These are phyloP conservation scores for Hemerocallis citrina DNA, from an alignment of 106 monocot genomes.

Conservation along the genomic window DNA sequence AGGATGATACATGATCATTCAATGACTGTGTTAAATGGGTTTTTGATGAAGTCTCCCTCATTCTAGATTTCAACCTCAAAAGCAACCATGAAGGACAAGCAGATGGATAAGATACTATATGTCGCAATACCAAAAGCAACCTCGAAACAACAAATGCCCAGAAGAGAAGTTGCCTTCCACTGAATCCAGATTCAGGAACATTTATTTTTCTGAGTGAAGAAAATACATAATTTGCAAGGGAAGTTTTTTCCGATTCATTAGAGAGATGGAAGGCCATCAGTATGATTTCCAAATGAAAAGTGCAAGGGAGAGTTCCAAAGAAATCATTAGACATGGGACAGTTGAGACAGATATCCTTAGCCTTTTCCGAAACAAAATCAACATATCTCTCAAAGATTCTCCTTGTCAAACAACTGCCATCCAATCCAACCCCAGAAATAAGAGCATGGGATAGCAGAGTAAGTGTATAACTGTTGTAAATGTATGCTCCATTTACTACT, in stretches of 20 bases:
- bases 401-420: slow-evolving; percentile 20
- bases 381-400: slow-evolving; percentile 44
- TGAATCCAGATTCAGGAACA: slow-evolving; percentile 33
- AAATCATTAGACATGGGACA: slow-evolving; percentile 37
- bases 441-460: slow-evolving; percentile 58
- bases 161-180: slow-evolving; percentile 45
- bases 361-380: slow-evolving; percentile 43
- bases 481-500: slow-evolving; percentile 54
- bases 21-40: slow-evolving; percentile 12
- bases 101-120: slow-evolving; percentile 61
- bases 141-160: slow-evolving; percentile 81
- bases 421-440: slow-evolving; percentile 29
- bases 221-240: slow-evolving; percentile 36
- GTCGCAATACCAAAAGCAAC: slow-evolving; percentile 63
- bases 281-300: slow-evolving; percentile 84
- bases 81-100: slow-evolving; percentile 79
- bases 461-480: slow-evolving; percentile 64
- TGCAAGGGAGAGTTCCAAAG: slow-evolving; percentile 47
- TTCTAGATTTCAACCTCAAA: slow-evolving; percentile 53
- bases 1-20: slow-evolving; percentile 47
- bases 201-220: slow-evolving; percentile 38
- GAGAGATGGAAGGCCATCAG: slow-evolving; percentile 81
- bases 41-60: slow-evolving; percentile 40
- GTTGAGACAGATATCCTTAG: slow-evolving; percentile 17
- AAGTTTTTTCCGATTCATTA: slow-evolving; percentile 43